Conservation (phyloP, 192 early-diverging fungal species). For the Borealophlyctis nickersoniae region DNA sequence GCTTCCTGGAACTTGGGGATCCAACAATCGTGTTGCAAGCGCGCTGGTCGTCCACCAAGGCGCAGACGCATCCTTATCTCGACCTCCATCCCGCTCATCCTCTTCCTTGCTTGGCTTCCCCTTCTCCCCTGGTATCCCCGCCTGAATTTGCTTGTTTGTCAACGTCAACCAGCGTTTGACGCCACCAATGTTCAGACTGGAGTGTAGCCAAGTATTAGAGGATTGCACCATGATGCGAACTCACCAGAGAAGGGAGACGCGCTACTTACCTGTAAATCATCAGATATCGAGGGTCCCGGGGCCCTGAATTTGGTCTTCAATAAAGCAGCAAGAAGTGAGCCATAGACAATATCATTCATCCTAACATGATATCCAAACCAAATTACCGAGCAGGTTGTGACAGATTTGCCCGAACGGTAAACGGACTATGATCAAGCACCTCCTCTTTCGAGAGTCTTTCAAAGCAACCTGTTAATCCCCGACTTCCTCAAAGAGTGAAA, state of each 20-base stretch:
- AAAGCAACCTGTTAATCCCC: no score
- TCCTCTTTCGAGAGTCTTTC: slow-evolving; percentile 26
- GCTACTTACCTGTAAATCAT: slow-evolving; percentile 39
- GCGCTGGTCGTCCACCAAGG: slow-evolving; percentile 52
- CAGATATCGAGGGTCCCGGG: slow-evolving; percentile 15
- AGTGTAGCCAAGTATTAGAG: no score
- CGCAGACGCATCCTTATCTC: slow-evolving; percentile 19
- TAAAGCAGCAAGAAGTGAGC: no score
- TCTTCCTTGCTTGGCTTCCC: slow-evolving; percentile 7
- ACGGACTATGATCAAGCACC: slow-evolving; percentile 40
- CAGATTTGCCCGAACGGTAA: slow-evolving; percentile 41
- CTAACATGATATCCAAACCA: no score
- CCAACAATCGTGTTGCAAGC: slow-evolving; percentile 42
- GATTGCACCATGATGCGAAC: no score
- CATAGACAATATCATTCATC: no score
- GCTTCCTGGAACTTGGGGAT: slow-evolving; percentile 43
- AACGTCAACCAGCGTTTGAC: slow-evolving; percentile 44
- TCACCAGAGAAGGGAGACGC: no score
- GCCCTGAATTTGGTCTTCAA: not conserved
- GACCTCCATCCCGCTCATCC: slow-evolving; percentile 1
- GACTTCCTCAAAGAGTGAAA: not conserved
- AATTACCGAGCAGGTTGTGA: slow-evolving; percentile 25
- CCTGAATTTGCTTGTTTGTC: slow-evolving; percentile 15
- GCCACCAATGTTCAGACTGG: slow-evolving; percentile 50
- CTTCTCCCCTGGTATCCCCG: not conserved